Conservation (phyloP, 257 asterid genomes). For the Salvia miltiorrhiza region DNA sequence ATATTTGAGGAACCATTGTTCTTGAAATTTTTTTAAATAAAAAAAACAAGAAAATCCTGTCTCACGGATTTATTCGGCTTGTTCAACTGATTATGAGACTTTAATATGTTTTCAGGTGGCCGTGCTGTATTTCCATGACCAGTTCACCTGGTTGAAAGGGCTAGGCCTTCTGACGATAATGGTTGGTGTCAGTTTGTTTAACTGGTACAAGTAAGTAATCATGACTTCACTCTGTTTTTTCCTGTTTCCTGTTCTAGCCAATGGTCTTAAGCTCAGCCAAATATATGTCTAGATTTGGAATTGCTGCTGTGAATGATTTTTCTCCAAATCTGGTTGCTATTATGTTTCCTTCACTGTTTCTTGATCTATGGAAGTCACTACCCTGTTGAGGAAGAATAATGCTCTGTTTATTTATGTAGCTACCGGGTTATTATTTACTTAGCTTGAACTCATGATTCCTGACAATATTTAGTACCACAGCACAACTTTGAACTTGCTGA, state of each 20-base stretch:
- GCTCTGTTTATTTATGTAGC: not conserved
- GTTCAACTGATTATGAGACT: no score
- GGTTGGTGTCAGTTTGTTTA: conserved; percentile 89
- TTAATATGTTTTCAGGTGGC: conserved; percentile 94
- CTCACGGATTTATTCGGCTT: no score
- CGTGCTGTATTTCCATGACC: conserved; percentile 87
- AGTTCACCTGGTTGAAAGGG: conserved; percentile 89
- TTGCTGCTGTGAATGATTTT: not conserved
- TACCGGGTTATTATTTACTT: not conserved
- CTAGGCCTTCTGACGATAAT: conserved; percentile 74
- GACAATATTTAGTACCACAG: not conserved
- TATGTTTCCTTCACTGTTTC: not conserved
- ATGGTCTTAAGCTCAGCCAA: not conserved
- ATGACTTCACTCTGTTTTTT: conserved; percentile 12
- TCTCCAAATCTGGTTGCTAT: not conserved
- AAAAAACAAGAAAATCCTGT: no score
- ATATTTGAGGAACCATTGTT: no score
- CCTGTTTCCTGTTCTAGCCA: not conserved
- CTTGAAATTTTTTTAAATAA: no score
- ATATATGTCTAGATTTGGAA: not conserved
- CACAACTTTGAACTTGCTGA: not conserved
- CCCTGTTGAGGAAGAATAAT: not conserved
- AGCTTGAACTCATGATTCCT: not conserved
- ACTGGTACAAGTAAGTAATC: conserved; percentile 97
- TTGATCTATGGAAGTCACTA: not conserved